A percentile compares a stretch with the other conserved stretches of the same genome.
These are phyloP conservation scores for Coniochaeta hoffmannii DNA, from an alignment of 2,329 filamentous ascomycete species.

Conservation along the genomic window DNA sequence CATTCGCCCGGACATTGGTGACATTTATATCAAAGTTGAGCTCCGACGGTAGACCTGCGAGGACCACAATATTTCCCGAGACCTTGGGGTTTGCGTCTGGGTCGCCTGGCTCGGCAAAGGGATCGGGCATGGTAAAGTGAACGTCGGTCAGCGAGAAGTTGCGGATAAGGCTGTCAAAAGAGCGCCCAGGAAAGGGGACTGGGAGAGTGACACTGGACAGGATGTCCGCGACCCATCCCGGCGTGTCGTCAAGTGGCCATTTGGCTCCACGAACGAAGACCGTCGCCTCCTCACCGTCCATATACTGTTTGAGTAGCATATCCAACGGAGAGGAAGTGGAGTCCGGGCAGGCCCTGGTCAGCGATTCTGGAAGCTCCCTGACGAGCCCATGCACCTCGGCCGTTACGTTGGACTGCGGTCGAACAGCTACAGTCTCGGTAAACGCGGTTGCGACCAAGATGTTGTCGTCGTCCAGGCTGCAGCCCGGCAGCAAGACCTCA, in stretches of 20 bases:
- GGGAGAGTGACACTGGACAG: constrained; percentile 77
- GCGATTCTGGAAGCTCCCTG: constrained; percentile 61
- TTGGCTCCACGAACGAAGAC: constrained; percentile 78
- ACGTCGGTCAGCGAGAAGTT: constrained; percentile 84
- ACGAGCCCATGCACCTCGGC: constrained; percentile 68
- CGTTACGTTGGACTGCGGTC: constrained; percentile 59
- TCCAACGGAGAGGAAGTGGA: constrained; percentile 79
- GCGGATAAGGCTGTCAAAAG: constrained; percentile 74
- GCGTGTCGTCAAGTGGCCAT: constrained; percentile 58
- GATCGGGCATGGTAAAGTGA: constrained; percentile 77
- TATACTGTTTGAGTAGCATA: constrained; percentile 69
- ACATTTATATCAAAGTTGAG: constrained; percentile 83
- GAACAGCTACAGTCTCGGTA: constrained; percentile 59
- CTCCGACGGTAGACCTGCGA: constrained; percentile 72
- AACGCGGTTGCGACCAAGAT: constrained; percentile 73
- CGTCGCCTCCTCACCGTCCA: constrained; percentile 70
- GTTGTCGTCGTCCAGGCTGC: constrained; percentile 59
- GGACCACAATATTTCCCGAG: constrained; percentile 73
- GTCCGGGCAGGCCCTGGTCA: constrained; percentile 69
- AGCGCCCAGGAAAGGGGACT: constrained; percentile 73
- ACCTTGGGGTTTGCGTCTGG: constrained; percentile 70
- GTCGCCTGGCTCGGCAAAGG: constrained; percentile 66
- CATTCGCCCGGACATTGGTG: constrained; percentile 64
- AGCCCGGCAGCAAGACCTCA: constrained; percentile 78
- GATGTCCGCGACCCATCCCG: constrained; percentile 75